A percentile compares a stretch with the other conserved stretches of the same genome.
Evolutionary conservation across 129 eudicot species (phyloP).

Genomic region (Chrysanthemum makinoi): DNA sequence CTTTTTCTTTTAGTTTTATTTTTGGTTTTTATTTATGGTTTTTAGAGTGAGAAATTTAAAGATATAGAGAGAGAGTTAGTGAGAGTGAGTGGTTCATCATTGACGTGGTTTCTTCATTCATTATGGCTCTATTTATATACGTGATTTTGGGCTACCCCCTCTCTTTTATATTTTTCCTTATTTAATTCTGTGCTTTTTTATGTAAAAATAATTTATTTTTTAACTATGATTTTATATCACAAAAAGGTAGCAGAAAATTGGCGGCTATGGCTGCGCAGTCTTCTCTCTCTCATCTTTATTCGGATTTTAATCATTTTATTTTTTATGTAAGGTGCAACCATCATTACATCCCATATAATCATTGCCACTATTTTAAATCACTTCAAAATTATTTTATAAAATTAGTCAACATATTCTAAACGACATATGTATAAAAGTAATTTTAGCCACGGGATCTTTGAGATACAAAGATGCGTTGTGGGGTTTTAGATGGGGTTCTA

Average conservation of each 20-base stretch:
- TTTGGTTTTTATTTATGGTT: neutral
- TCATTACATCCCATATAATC: conserved; percentile 31
- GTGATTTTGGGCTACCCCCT: conserved; percentile 22
- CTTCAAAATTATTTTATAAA: conserved; percentile 11
- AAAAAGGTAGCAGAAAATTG: conserved; percentile 25
- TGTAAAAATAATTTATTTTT: neutral
- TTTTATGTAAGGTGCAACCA: conserved; percentile 34
- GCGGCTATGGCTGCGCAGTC: conserved; percentile 49
- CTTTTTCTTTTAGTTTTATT: neutral
- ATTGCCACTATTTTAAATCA: conserved; percentile 26
- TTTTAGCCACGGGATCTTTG: neutral
- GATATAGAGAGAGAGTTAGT: conserved; percentile 20
- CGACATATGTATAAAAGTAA: neutral
- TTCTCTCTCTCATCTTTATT: conserved; percentile 39
- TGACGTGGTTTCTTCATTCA: conserved; percentile 26
- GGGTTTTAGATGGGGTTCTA: neutral
- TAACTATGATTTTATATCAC: neutral
- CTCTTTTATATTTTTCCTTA: neutral
- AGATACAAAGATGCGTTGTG: conserved; percentile 2
- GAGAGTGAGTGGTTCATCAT: conserved; percentile 28
- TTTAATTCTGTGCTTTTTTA: conserved; percentile 17
- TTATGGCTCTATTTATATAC: conserved; percentile 35
- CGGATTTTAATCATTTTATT: conserved; percentile 28
- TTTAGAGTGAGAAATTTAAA: conserved; percentile 14
- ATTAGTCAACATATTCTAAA: neutral